Conservation (phyloP, 1,139 yeast genomes). For the Blastobotrys illinoisensis region DNA sequence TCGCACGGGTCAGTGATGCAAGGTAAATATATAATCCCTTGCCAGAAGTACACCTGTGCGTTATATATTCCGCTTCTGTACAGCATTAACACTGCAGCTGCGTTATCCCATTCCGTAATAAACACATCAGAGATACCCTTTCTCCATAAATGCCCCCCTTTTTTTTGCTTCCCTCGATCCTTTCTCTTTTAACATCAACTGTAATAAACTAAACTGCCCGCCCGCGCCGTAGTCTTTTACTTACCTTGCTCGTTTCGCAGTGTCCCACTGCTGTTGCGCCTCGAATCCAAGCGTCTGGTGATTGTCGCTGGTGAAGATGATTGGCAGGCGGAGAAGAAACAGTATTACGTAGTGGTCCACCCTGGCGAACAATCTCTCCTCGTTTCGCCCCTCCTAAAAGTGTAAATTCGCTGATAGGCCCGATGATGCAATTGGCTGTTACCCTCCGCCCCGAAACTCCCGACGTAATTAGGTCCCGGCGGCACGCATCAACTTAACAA, state of each 20-base stretch:
- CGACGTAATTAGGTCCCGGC: neutral
- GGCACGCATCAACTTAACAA: neutral
- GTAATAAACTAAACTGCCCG: no score
- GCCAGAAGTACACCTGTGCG: neutral
- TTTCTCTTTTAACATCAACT: no score
- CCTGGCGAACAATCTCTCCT: neutral
- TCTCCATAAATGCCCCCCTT: neutral
- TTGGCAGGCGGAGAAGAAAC: neutral
- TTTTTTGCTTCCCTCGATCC: neutral
- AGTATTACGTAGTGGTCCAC: neutral
- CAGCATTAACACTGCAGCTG: neutral
- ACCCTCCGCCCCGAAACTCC: neutral
- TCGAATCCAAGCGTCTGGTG: neutral
- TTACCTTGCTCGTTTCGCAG: neutral
- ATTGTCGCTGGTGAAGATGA: neutral
- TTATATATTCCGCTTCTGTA: neutral
- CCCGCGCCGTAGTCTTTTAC: neutral
- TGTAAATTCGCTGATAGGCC: neutral
- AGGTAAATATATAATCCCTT: neutral
- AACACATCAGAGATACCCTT: neutral
- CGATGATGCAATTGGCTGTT: neutral
- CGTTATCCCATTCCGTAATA: neutral
- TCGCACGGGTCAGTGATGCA: neutral
- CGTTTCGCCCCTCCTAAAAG: neutral
- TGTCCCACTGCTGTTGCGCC: neutral